Evolutionary conservation across 177 flowering plant genomes (phyloP).

Genomic region (Vitis hybrid): DNA sequence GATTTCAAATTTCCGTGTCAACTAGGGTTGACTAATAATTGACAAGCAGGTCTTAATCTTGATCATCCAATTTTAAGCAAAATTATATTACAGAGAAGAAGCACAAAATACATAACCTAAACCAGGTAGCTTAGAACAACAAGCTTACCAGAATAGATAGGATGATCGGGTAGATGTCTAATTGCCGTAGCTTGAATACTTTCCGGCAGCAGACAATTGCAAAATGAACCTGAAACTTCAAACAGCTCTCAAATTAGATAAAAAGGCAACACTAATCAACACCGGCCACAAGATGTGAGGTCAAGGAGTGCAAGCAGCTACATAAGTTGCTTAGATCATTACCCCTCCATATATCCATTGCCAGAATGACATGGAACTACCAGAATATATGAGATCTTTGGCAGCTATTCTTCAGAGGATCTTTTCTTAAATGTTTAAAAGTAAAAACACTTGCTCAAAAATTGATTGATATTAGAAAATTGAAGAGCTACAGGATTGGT

Average conservation of each 20-base stretch:
- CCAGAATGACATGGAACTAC: not conserved
- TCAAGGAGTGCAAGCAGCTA: not conserved
- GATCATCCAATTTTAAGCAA: not conserved
- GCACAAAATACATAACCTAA: not conserved
- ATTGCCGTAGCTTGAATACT: slow-evolving; percentile 70
- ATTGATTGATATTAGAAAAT: too few species aligned
- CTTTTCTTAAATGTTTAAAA: too few species aligned
- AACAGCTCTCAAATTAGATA: slow-evolving; percentile 5
- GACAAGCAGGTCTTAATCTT: too few species aligned
- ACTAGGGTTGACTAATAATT: too few species aligned
- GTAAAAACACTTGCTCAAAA: too few species aligned
- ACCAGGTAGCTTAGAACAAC: not conserved
- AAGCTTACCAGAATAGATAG: slow-evolving; percentile 57
- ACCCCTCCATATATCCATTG: not conserved
- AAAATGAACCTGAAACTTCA: slow-evolving; percentile 82
- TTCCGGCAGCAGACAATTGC: slow-evolving; percentile 89
- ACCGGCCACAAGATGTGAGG: not conserved
- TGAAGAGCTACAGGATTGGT: too few species aligned
- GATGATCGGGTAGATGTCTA: slow-evolving; percentile 69
- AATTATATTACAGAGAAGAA: not conserved
- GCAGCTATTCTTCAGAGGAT: not conserved
- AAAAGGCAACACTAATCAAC: not conserved
- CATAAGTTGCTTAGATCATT: not conserved
- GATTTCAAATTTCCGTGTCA: too few species aligned
- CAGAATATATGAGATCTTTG: not conserved